A percentile compares a stretch with the other conserved stretches of the same genome.
These are phyloP conservation scores for Erigeron canadensis DNA, from an alignment of 129 eudicot genomes.

Conservation along the genomic window DNA sequence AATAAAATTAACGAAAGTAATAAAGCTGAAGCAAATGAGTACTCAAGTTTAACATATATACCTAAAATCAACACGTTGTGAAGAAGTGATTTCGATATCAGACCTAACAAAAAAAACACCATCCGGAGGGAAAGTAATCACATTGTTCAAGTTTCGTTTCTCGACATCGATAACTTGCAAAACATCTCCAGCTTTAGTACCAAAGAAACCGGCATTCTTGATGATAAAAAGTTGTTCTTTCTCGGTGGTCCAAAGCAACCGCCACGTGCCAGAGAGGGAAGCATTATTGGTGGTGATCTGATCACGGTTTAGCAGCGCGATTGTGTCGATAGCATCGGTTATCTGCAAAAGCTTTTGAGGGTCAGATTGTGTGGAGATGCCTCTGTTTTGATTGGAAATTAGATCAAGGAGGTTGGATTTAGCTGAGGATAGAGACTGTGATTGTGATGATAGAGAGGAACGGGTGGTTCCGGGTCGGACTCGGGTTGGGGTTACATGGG, in stretches of 20 bases:
- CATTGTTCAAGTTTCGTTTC: conserved; percentile 55
- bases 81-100: conserved; percentile 62
- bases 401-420: conserved; percentile 63
- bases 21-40: too few relatives aligned
- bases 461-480: conserved; percentile 34
- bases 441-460: conserved; percentile 59
- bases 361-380: conserved; percentile 74
- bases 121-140: conserved; percentile 86
- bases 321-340: conserved; percentile 56
- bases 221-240: conserved; percentile 85
- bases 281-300: conserved; percentile 50
- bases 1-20: too few relatives aligned
- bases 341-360: conserved; percentile 60
- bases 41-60: not conserved
- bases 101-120: conserved; percentile 92
- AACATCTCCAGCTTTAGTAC: conserved; percentile 82
- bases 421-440: conserved; percentile 59
- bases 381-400: conserved; percentile 80
- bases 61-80: conserved; percentile 86
- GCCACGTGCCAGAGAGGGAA: conserved; percentile 85
- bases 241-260: conserved; percentile 92
- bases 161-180: conserved; percentile 93
- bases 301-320: conserved; percentile 52
- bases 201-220: conserved; percentile 63
- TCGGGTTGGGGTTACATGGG: conserved; percentile 25